phyloP scores from a whole-genome alignment of 768 basidiomycete genomes.

The Lentinula edodes region DNA sequence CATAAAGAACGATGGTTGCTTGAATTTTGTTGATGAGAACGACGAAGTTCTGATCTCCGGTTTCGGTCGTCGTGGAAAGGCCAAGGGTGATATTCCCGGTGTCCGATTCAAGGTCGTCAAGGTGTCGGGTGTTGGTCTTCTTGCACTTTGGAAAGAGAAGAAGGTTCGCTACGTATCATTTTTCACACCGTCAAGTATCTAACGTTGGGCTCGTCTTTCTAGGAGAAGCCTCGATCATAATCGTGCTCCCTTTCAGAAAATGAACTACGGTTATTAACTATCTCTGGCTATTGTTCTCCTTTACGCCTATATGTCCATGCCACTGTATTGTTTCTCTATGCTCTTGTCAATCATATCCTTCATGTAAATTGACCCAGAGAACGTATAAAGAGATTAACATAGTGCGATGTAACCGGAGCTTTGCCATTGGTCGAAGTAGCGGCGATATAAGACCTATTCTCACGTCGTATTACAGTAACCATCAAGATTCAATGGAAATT shows the following conservation, averaged over 20 bases:
- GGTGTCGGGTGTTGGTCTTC: conserved; percentile 97
- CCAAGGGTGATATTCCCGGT: conserved; percentile 99
- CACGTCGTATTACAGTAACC: neutral
- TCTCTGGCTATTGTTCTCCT: neutral
- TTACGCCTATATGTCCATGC: conserved; percentile 18
- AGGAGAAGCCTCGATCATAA: conserved; percentile 75
- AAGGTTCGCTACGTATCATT: conserved; percentile 53
- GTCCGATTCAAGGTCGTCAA: conserved; percentile 99
- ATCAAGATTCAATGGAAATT: neutral
- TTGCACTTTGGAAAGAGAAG: conserved; percentile 99
- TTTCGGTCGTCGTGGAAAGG: conserved; percentile 99
- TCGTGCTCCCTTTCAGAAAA: conserved; percentile 1
- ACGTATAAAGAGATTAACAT: neutral
- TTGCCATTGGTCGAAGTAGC: neutral
- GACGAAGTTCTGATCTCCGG: conserved; percentile 99
- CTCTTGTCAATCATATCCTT: neutral
- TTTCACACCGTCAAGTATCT: neutral
- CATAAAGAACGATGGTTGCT: conserved; percentile 85
- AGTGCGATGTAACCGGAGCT: neutral
- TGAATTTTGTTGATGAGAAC: conserved; percentile 99
- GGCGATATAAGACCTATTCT: neutral
- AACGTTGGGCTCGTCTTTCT: neutral
- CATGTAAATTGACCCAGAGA: neutral
- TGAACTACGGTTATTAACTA: neutral
- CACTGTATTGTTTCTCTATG: conserved; percentile 16